A percentile compares a stretch with the other conserved stretches of the same genome.
Conservation (phyloP, 2,329 filamentous ascomycete species). For the Penicillium fuscoglaucum region DNA sequence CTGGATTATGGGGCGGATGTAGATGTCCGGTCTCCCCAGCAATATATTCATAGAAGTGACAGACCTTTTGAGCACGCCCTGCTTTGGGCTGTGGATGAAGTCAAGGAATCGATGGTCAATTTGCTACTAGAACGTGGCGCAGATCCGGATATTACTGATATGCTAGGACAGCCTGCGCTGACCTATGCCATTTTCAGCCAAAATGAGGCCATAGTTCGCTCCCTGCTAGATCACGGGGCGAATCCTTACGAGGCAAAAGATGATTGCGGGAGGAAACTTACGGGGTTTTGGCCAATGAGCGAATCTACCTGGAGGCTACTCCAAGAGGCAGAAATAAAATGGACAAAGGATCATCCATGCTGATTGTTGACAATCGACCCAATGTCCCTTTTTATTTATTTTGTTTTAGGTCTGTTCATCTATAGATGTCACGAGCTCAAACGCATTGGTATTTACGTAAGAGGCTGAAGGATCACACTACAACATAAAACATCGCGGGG, state of each 20-base stretch:
- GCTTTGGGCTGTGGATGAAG: background rate
- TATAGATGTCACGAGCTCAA: too few species aligned
- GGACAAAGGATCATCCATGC: background rate
- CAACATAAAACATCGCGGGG: background rate
- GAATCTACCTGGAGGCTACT: background rate
- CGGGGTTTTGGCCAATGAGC: background rate
- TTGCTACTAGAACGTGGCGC: background rate
- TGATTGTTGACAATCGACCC: background rate
- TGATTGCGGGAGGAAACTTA: background rate
- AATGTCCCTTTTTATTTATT: background rate
- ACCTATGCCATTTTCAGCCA: background rate
- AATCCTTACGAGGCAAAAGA: background rate
- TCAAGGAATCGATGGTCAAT: background rate
- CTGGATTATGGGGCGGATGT: background rate
- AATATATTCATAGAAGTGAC: background rate
- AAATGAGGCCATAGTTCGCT: background rate
- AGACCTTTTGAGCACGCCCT: background rate
- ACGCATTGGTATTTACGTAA: background rate
- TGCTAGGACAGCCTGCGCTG: background rate
- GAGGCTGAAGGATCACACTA: background rate
- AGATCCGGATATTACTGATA: background rate
- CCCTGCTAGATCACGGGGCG: background rate
- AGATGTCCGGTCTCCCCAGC: background rate
- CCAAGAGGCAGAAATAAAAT: background rate
- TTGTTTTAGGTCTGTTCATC: too few species aligned